Base-by-base conservation (phyloP, 805 yeast genomes). In the Cyberlindnera americana region DNA sequence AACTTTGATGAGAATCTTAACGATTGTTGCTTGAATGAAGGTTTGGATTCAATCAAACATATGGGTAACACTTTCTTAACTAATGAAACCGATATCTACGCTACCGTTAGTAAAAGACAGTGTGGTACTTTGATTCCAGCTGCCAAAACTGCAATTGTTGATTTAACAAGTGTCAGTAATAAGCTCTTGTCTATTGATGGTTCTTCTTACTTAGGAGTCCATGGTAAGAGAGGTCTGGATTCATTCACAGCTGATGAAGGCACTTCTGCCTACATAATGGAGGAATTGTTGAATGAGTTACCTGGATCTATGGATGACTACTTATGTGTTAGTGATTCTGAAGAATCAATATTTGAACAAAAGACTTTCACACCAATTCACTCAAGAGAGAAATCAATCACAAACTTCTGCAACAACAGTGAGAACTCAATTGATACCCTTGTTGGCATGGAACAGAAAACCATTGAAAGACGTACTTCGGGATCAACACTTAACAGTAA, bases 91-190 rank as follows among this genome's bases (percentile, higher is more conserved):
- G 58, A 56, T 24, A 52, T 69, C 28, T 66, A 67, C 23, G 49
- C 59, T 9, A 48, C 54, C 3, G 47, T 62, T 11, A 54, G 51
- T 33, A 69, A 71, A 46, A 62, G 78, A 49, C 79, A 76, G 56
- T 77, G 83, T 57, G 84, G 83, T 10, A 77, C 82, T 0, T 44
- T 68, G n/a, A 66, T 78, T n/a, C 81, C 81, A 0, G 81, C 81
- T 1, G 73, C 82, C 25, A 72, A 75, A 49, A 66, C 70, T 26
- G 62, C 66, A 11, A 72, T 79, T 14, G 61, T 74, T 14, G 68
- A 64, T 18, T 56, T 78, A 62, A 62, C 69, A n/a, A 60, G 70
- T 2, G 52, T 69, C 13, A 50, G 44, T 29, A 60, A 59, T 17
- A 69, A 65, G 40, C 59, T 79, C 3, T 46, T 78, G 16, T 73